Percentiles rank a stretch among this genome's conserved stretches.
Conservation (phyloP, 139 green algal genomes). For the Pseudopediastrum boryanum region DNA sequence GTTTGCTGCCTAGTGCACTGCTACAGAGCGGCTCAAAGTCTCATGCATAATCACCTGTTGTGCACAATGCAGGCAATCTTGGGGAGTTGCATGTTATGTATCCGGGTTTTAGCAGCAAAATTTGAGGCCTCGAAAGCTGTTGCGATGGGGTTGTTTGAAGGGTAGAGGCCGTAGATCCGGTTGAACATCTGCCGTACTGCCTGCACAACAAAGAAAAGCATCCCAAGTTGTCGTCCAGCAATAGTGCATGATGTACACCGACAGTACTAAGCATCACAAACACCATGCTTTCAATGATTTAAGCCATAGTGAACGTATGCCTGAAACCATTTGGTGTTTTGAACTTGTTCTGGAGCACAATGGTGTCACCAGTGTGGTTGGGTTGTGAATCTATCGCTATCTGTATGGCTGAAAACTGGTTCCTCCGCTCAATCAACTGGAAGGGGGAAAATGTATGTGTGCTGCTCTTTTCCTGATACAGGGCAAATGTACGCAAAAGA, state of each 20-base stretch:
- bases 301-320: too few relatives aligned
- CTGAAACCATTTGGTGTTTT: too few relatives aligned
- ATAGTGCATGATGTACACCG: too few relatives aligned
- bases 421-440: not conserved
- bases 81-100: not conserved
- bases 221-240: too few relatives aligned
- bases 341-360: too few relatives aligned
- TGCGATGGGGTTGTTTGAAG: not conserved
- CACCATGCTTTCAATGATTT: too few relatives aligned
- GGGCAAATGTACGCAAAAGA: not conserved
- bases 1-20: not conserved
- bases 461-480: not conserved
- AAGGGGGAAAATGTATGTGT: not conserved
- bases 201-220: too few relatives aligned
- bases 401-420: too few relatives aligned
- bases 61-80: not conserved
- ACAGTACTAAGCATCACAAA: too few relatives aligned
- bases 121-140: not conserved
- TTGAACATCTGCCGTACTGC: conserved; percentile 6
- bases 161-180: not conserved
- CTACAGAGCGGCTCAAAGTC: not conserved
- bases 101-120: not conserved
- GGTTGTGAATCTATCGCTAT: too few relatives aligned
- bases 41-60: conserved; percentile 20
- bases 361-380: too few relatives aligned